Conservation (phyloP, 495 filamentous ascomycete genomes). For the Penicillium steckii region DNA sequence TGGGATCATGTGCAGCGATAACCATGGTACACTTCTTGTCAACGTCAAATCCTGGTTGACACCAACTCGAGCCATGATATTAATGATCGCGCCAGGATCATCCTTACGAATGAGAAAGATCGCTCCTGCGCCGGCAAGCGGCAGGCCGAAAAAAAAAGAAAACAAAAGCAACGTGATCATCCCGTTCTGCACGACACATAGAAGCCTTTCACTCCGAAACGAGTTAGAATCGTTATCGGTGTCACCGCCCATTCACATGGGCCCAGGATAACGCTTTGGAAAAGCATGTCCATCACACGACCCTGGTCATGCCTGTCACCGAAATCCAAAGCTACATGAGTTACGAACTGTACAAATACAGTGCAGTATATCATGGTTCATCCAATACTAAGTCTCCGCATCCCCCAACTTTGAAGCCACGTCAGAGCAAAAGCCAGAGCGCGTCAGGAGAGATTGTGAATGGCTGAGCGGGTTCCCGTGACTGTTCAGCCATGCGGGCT, state of each 20-base stretch:
- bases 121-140: conserved; percentile 17
- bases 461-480: conserved; percentile 39
- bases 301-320: not conserved
- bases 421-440: conserved; percentile 12
- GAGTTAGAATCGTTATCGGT: conserved; percentile 10
- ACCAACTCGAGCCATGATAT: not conserved
- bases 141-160: conserved; percentile 5
- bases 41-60: not conserved
- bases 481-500: conserved; percentile 40
- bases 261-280: not conserved
- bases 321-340: no score
- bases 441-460: conserved; percentile 12
- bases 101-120: conserved; percentile 9
- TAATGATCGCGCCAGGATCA: not conserved
- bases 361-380: not conserved
- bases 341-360: no score
- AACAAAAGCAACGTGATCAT: conserved; percentile 21
- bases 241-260: conserved; percentile 8
- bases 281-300: conserved; percentile 17
- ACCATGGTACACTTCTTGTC: not conserved
- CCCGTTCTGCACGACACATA: conserved; percentile 12
- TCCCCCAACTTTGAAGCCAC: conserved; percentile 6
- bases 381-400: not conserved
- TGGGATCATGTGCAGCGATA: not conserved
- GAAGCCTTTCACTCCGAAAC: conserved; percentile 1